These are phyloP conservation scores for Punica granatum DNA, from an alignment of 345 rosid genomes.

Conservation along the genomic window DNA sequence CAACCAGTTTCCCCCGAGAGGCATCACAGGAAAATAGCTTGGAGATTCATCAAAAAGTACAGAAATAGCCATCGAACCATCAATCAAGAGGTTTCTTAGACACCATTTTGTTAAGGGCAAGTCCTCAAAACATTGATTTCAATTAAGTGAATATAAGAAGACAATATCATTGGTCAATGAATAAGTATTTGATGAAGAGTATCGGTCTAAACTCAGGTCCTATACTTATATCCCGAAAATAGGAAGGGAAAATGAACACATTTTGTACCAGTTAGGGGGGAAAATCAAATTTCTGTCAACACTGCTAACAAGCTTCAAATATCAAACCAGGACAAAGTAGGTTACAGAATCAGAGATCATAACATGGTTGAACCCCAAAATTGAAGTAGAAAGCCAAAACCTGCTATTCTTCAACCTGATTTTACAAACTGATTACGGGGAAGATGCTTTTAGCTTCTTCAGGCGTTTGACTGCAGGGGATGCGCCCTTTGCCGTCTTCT, in stretches of 20 bases:
- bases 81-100: too few species aligned
- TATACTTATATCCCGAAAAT: too few species aligned
- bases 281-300: not conserved
- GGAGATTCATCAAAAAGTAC: too few species aligned
- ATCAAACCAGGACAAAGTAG: not conserved
- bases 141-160: too few species aligned
- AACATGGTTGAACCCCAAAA: not conserved
- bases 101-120: too few species aligned
- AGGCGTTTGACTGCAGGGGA: conserved; percentile 34
- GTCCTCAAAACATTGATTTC: too few species aligned
- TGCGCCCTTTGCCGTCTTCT: conserved; percentile 40
- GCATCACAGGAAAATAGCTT: too few species aligned
- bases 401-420: conserved; percentile 1
- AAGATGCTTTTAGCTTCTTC: conserved; percentile 44
- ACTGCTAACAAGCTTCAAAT: not conserved
- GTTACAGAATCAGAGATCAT: not conserved
- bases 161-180: not conserved
- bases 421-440: conserved; percentile 16
- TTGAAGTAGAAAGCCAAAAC: not conserved
- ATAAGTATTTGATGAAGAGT: not conserved
- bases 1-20: too few species aligned
- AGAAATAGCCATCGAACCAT: too few species aligned
- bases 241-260: too few species aligned
- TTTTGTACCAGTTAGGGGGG: too few species aligned
- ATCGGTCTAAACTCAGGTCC: not conserved